Conservation (phyloP, 2,329 filamentous ascomycete genomes). For the Celoporthe dispersa region DNA sequence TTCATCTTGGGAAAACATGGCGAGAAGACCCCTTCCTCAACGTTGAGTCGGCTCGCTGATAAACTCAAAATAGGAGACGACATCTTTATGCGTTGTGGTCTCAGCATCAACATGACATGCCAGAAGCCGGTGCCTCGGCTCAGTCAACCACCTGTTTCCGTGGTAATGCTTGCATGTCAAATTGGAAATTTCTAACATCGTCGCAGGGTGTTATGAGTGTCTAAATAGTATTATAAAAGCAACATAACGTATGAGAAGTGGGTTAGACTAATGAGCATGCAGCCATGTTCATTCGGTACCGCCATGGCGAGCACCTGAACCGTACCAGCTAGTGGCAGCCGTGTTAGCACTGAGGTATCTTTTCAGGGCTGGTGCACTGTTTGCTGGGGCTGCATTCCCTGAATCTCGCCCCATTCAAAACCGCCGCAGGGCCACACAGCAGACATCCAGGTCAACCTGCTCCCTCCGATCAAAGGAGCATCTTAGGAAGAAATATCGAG, state of each 20-base stretch:
- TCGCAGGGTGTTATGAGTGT: not conserved
- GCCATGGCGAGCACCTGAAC: not conserved
- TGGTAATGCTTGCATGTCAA: not conserved
- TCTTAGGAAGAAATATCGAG: too few species aligned
- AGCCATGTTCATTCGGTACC: not conserved
- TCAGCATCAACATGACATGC: not conserved
- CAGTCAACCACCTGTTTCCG: not conserved
- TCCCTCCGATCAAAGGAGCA: too few species aligned
- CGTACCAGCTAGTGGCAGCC: not conserved
- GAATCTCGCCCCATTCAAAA: too few species aligned
- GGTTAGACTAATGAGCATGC: not conserved
- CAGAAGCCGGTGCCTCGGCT: not conserved
- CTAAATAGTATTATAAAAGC: not conserved
- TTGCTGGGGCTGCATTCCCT: not conserved
- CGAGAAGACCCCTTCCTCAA: not conserved
- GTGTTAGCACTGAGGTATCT: not conserved
- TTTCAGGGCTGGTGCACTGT: not conserved
- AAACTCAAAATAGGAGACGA: not conserved
- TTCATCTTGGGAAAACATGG: not conserved
- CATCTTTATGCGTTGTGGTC: not conserved
- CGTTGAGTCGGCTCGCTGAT: not conserved
- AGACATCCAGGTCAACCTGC: too few species aligned
- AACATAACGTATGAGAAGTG: not conserved
- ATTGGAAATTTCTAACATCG: not conserved
- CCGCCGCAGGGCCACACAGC: too few species aligned